Evolutionary conservation across 495 filamentous ascomycete genomes (phyloP).

Genomic region (Eremomyces bilateralis): DNA sequence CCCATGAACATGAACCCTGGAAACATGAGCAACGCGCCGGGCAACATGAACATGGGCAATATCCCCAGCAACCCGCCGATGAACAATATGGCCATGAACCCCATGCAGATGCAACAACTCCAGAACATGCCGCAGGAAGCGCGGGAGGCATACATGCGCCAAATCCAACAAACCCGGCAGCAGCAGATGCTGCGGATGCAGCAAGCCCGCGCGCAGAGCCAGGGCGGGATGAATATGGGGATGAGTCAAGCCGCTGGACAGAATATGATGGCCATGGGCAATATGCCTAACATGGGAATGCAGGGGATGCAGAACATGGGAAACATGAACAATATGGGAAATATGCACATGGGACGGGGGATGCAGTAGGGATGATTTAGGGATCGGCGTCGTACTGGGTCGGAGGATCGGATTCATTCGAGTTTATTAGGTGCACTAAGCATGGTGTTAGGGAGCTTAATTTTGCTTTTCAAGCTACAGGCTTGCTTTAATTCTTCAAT

Average conservation of each 20-base stretch:
- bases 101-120: neutral
- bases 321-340: neutral
- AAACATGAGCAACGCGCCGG: too few relatives aligned
- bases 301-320: neutral
- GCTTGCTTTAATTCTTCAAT: too few relatives aligned
- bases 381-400: too few relatives aligned
- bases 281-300: neutral
- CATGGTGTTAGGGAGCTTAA: too few relatives aligned
- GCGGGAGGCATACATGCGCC: too few relatives aligned
- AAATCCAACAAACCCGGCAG: too few relatives aligned
- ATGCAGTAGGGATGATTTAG: too few relatives aligned
- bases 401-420: too few relatives aligned
- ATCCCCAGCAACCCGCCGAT: neutral
- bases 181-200: neutral
- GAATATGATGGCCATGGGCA: neutral
- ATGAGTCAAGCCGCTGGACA: neutral
- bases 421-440: too few relatives aligned
- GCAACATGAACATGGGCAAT: neutral
- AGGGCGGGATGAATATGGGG: too few relatives aligned
- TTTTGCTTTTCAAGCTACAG: too few relatives aligned
- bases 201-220: neutral
- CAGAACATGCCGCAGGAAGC: neutral
- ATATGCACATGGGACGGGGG: neutral
- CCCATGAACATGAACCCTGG: neutral
- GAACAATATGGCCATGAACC: neutral